phyloP scores from a whole-genome alignment of 2,329 filamentous ascomycete species.

The Immersiporthe knoxdaviesiana region DNA sequence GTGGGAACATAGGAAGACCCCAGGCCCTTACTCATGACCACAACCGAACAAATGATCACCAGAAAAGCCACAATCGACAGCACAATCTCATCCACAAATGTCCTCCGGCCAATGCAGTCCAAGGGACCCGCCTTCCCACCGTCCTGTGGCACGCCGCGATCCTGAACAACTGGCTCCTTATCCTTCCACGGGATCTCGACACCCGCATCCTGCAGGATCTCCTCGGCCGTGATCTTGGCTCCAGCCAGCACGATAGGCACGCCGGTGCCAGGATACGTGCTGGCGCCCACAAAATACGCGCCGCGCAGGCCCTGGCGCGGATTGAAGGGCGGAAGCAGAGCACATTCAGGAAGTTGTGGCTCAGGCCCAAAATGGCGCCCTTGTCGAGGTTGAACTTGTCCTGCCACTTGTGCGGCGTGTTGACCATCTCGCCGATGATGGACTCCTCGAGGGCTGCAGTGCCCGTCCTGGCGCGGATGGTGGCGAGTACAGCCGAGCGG shows the following conservation, averaged over 20 bases:
- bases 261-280: constrained; percentile 75
- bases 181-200: constrained; percentile 38
- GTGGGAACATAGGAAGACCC: not conserved
- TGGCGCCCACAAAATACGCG: constrained; percentile 74
- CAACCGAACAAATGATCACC: not conserved
- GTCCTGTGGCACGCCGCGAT: constrained; percentile 33
- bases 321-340: constrained; percentile 67
- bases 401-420: constrained; percentile 69
- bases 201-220: constrained; percentile 44
- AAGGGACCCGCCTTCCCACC: constrained; percentile 20
- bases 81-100: constrained; percentile 21
- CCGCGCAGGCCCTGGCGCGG: constrained; percentile 52
- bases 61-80: not conserved
- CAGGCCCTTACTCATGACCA: not conserved
- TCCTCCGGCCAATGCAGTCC: constrained; percentile 25
- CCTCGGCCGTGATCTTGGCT: constrained; percentile 59
- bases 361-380: constrained; percentile 73
- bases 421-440: constrained; percentile 65
- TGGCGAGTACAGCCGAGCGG: constrained; percentile 62
- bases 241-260: constrained; percentile 75
- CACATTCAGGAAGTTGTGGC: constrained; percentile 75
- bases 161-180: constrained; percentile 31
- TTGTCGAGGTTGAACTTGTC: constrained; percentile 73
- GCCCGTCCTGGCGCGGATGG: constrained; percentile 63
- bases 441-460: constrained; percentile 49